phyloP scores from a whole-genome alignment of 2,329 filamentous ascomycete genomes.

The Coniochaeta sp. region DNA sequence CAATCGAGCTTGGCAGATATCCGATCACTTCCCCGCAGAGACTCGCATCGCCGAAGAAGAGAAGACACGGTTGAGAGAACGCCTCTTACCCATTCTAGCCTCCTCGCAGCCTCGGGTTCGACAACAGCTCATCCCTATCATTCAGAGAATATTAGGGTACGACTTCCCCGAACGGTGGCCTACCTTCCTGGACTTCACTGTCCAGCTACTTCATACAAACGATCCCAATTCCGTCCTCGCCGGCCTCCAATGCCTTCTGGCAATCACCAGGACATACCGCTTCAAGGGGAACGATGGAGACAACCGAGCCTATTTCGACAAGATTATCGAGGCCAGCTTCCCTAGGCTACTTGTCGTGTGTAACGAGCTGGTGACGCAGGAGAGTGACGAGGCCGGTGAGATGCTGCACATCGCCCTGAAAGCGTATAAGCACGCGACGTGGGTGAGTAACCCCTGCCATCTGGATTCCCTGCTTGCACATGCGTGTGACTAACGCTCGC shows the following conservation, averaged over 20 bases:
- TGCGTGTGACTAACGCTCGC: conserved; percentile 61
- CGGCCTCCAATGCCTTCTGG: conserved; percentile 86
- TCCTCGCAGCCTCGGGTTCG: conserved; percentile 74
- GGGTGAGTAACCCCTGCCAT: conserved; percentile 50
- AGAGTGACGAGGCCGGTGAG: conserved; percentile 88
- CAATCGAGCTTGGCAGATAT: conserved; percentile 79
- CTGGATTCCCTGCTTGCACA: not conserved
- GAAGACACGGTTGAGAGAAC: conserved; percentile 78
- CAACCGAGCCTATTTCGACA: conserved; percentile 78
- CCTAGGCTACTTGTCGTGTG: conserved; percentile 81
- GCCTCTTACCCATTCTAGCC: conserved; percentile 83
- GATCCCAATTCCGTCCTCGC: conserved; percentile 84
- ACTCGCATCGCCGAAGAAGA: conserved; percentile 80
- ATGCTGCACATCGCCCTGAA: conserved; percentile 95
- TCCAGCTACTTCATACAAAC: conserved; percentile 81
- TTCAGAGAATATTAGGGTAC: conserved; percentile 92
- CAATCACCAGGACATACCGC: conserved; percentile 90
- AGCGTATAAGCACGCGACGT: conserved; percentile 96
- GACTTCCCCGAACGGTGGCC: conserved; percentile 96
- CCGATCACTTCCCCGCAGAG: conserved; percentile 66
- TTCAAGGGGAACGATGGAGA: conserved; percentile 80
- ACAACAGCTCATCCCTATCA: conserved; percentile 85
- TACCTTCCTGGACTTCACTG: conserved; percentile 84
- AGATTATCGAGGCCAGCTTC: conserved; percentile 87
- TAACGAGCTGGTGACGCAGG: conserved; percentile 81